Evolutionary conservation across 2,329 filamentous ascomycete genomes (phyloP).

Genomic region (Pseudovirgaria hyperparasitica): DNA sequence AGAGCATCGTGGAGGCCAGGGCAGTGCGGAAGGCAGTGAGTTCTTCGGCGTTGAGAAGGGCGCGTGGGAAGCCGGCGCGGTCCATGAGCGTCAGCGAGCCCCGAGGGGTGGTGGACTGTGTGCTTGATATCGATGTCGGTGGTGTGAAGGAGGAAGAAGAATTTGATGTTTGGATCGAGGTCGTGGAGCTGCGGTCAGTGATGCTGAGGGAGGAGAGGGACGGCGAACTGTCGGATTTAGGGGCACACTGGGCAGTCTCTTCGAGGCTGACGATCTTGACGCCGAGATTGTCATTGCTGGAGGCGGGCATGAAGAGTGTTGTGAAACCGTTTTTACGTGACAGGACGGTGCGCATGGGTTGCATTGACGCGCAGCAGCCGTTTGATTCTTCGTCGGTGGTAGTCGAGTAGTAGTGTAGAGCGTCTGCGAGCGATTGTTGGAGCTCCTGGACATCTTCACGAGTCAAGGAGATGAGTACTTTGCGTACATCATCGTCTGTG

Average conservation of each 20-base stretch:
- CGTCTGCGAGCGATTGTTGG: constrained; percentile 45
- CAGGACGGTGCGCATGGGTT: constrained; percentile 48
- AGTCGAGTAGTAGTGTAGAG: constrained; percentile 53
- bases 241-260: constrained; percentile 16
- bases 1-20: constrained; percentile 48
- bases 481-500: constrained; percentile 41
- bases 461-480: constrained; percentile 41
- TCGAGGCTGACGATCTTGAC: constrained; percentile 52
- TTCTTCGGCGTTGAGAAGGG: constrained; percentile 53
- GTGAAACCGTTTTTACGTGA: constrained; percentile 48
- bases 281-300: constrained; percentile 44
- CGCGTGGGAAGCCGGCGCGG: constrained; percentile 42
- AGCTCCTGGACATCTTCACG: constrained; percentile 45
- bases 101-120: constrained; percentile 33
- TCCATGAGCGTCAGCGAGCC: constrained; percentile 50
- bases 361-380: constrained; percentile 46
- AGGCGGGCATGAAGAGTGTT: constrained; percentile 56
- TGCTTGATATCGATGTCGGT: constrained; percentile 11
- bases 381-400: constrained; percentile 42
- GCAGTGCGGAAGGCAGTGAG: constrained; percentile 59
- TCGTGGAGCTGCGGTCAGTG: too few species aligned
- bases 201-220: constrained; percentile 14
- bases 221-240: constrained; percentile 9
- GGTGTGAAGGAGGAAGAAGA: constrained; percentile 9
- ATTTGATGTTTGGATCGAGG: constrained; percentile 4